phyloP scores from a whole-genome alignment of 2,329 filamentous ascomycete species.

The Fusarium falciforme region DNA sequence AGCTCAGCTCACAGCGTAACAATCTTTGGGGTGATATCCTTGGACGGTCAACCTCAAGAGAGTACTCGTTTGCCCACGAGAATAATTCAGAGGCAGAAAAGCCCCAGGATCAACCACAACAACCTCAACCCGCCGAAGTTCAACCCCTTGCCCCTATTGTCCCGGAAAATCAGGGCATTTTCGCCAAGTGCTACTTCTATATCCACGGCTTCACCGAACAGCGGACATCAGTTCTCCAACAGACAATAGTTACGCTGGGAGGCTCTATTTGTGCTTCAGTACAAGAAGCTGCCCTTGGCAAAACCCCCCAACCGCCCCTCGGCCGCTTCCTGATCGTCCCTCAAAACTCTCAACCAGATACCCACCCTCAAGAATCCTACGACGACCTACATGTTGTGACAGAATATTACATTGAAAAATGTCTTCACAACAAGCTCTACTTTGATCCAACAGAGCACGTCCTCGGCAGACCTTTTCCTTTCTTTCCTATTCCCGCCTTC shows the following conservation, averaged over 20 bases:
- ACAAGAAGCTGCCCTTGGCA: constrained; percentile 51
- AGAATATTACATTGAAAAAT: constrained; percentile 94
- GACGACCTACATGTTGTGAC: constrained; percentile 71
- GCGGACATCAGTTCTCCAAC: constrained; percentile 60
- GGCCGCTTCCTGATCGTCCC: constrained; percentile 67
- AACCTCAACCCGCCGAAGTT: constrained; percentile 4
- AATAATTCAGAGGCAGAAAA: constrained; percentile 18
- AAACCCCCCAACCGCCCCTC: constrained; percentile 43
- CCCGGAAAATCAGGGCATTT: constrained; percentile 55
- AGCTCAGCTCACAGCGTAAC: constrained; percentile 81
- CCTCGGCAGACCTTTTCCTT: constrained; percentile 80
- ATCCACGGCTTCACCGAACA: constrained; percentile 68
- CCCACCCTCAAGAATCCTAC: constrained; percentile 54
- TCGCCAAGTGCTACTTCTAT: constrained; percentile 68
- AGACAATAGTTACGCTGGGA: constrained; percentile 61
- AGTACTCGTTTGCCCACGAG: constrained; percentile 48
- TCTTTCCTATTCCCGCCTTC: constrained; percentile 78
- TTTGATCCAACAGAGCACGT: constrained; percentile 76
- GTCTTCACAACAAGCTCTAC: constrained; percentile 80
- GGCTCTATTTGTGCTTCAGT: constrained; percentile 58
- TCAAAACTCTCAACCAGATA: constrained; percentile 60
- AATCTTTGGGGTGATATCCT: constrained; percentile 93
- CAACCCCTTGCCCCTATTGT: constrained; percentile 19
- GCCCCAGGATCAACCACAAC: constrained; percentile 16
- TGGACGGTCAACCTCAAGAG: constrained; percentile 55